phyloP scores from a whole-genome alignment of 192 early-diverging fungal genomes.

The Coemansia sp. region DNA sequence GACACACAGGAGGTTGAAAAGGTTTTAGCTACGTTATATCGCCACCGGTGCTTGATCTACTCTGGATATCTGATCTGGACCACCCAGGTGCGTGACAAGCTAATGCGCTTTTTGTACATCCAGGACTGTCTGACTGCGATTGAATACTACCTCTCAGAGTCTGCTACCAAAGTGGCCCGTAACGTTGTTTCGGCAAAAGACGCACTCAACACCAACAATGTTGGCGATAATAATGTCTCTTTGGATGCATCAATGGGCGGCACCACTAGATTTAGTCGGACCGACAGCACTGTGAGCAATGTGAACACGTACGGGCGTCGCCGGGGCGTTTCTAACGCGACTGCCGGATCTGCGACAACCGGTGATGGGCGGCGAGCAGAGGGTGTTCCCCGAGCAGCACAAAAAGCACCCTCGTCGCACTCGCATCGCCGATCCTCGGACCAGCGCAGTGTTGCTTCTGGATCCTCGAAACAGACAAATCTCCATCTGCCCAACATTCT shows the following conservation, averaged over 20 bases:
- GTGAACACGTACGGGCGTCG: background rate
- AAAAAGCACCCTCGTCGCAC: constrained; percentile 3
- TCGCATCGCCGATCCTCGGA: constrained; percentile 14
- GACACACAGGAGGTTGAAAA: constrained; percentile 54
- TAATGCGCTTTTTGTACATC: constrained; percentile 75
- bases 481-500: constrained; percentile 35
- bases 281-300: background rate
- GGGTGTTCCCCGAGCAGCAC: background rate
- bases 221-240: background rate
- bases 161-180: constrained; percentile 75
- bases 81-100: constrained; percentile 74
- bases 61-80: constrained; percentile 87
- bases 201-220: background rate
- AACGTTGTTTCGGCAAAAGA: constrained; percentile 54
- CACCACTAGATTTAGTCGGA: background rate
- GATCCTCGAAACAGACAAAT: constrained; percentile 22
- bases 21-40: constrained; percentile 58
- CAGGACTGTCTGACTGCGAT: constrained; percentile 68
- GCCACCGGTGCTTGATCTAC: constrained; percentile 78
- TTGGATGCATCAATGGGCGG: background rate
- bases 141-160: constrained; percentile 79
- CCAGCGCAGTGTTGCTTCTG: constrained; percentile 28
- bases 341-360: background rate
- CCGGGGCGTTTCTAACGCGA: background rate
- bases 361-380: background rate